phyloP scores from a whole-genome alignment of 208 protist genomes.

The Spironucleus salmonicida region DNA sequence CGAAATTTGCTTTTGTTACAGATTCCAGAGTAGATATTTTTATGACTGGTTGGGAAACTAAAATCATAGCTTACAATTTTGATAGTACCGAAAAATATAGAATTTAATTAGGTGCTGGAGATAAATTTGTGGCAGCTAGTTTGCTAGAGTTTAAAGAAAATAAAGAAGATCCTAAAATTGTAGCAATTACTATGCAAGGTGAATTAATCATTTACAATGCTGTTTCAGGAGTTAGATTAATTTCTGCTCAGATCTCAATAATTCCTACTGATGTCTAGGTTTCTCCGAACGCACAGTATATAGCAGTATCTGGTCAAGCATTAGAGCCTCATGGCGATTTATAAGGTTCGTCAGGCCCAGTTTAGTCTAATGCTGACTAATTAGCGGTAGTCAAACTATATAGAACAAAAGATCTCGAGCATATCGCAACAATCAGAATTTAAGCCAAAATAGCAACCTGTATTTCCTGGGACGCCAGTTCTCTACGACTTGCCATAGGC shows the following conservation, averaged over 20 bases:
- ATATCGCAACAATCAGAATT: not conserved
- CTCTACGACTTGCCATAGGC: not conserved
- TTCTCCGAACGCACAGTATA: not conserved
- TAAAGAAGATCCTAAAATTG: not conserved
- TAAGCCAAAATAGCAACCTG: not conserved
- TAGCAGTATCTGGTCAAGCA: not conserved
- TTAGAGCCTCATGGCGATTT: not conserved
- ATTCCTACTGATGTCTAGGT: slow-evolving; percentile 9
- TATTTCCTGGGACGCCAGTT: not conserved
- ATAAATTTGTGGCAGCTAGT: not conserved
- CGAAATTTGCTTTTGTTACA: slow-evolving; percentile 6
- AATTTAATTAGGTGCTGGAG: not conserved
- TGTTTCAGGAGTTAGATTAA: not conserved
- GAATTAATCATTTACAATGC: not conserved
- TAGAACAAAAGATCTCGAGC: not conserved
- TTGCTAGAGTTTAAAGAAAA: not conserved
- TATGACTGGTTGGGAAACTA: not conserved
- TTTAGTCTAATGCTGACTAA: not conserved
- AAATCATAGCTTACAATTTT: slow-evolving; percentile 7
- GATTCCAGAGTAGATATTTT: not conserved
- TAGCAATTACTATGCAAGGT: not conserved
- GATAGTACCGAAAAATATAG: not conserved
- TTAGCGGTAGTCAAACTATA: not conserved
- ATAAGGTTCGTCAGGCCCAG: no score
- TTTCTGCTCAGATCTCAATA: not conserved